Percentiles rank a stretch among this genome's conserved stretches.
These are phyloP conservation scores for Colletotrichum acutatum DNA, from an alignment of 2,329 filamentous ascomycete species.

Conservation along the genomic window DNA sequence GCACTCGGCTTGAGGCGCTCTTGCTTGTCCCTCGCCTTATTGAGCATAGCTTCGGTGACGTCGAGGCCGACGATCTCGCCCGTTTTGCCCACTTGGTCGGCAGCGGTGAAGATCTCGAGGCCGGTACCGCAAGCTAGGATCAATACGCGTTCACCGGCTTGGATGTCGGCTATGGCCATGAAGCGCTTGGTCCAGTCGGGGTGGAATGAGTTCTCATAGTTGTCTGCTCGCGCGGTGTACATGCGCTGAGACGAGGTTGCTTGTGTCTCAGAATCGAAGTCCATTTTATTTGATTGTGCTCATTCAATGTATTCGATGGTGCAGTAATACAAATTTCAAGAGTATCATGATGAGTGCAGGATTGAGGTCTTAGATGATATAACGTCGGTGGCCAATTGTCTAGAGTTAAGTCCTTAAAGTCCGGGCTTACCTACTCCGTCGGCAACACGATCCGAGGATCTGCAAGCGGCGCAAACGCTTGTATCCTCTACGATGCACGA, in stretches of 20 bases:
- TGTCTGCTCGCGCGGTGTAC: constrained; percentile 44
- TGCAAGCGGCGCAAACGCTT: not conserved
- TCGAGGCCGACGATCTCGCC: constrained; percentile 47
- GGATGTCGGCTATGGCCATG: constrained; percentile 40
- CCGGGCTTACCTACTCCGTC: not conserved
- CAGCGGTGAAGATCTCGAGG: constrained; percentile 45
- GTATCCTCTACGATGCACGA: not conserved
- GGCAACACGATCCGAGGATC: not conserved
- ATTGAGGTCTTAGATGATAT: not conserved
- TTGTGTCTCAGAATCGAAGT: constrained; percentile 37
- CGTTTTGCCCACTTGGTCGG: constrained; percentile 39
- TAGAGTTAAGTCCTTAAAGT: not conserved
- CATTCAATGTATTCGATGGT: too few relatives aligned
- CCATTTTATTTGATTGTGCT: constrained; percentile 3
- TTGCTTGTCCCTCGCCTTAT: constrained; percentile 40
- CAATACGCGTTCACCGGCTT: constrained; percentile 42
- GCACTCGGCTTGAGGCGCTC: constrained; percentile 36
- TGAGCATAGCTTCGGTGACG: constrained; percentile 46
- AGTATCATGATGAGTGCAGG: too few relatives aligned
- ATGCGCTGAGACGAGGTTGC: constrained; percentile 41
- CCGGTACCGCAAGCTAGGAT: constrained; percentile 50
- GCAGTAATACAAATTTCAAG: too few relatives aligned
- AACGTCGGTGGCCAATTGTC: not conserved
- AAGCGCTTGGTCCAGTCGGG: constrained; percentile 45
- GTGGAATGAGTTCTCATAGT: constrained; percentile 49